phyloP scores from a whole-genome alignment of 768 basidiomycete genomes.

The Gelatoporia subvermispora region DNA sequence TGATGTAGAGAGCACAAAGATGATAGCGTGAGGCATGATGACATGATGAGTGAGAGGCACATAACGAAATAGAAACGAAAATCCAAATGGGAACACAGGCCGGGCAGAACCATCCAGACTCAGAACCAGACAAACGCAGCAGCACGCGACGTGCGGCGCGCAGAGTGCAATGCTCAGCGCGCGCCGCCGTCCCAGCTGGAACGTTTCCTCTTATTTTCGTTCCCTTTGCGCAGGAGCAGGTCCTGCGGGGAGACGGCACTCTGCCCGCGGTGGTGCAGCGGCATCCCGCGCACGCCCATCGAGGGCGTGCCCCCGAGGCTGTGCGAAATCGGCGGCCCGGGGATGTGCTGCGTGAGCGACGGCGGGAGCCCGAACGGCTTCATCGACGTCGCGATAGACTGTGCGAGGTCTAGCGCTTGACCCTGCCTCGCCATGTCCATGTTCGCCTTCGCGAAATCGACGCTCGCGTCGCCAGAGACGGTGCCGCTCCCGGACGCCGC shows the following conservation, averaged over 20 bases:
- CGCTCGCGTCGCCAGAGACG: slow-evolving; percentile 12
- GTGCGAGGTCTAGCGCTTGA: slow-evolving; percentile 46
- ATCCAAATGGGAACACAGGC: background rate
- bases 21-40: no score
- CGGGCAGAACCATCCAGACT: background rate
- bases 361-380: slow-evolving; percentile 30
- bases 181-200: slow-evolving; percentile 51
- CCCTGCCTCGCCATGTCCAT: slow-evolving; percentile 34
- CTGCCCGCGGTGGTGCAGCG: slow-evolving; percentile 43
- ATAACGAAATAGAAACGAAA: no score
- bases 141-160: no score
- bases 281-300: slow-evolving; percentile 10
- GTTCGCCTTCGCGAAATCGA: slow-evolving; percentile 15
- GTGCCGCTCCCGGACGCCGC: slow-evolving; percentile 10
- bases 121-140: background rate
- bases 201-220: slow-evolving; percentile 52
- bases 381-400: slow-evolving; percentile 20
- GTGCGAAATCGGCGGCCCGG: slow-evolving; percentile 13
- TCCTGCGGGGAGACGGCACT: slow-evolving; percentile 52
- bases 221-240: slow-evolving; percentile 40
- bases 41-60: no score
- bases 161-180: slow-evolving; percentile 19
- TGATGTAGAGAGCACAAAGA: background rate
- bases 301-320: slow-evolving; percentile 5
- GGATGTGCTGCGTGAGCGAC: slow-evolving; percentile 22